These are phyloP conservation scores for Porodaedalea pini DNA, from an alignment of 1,284 basidiomycete species.

Conservation along the genomic window DNA sequence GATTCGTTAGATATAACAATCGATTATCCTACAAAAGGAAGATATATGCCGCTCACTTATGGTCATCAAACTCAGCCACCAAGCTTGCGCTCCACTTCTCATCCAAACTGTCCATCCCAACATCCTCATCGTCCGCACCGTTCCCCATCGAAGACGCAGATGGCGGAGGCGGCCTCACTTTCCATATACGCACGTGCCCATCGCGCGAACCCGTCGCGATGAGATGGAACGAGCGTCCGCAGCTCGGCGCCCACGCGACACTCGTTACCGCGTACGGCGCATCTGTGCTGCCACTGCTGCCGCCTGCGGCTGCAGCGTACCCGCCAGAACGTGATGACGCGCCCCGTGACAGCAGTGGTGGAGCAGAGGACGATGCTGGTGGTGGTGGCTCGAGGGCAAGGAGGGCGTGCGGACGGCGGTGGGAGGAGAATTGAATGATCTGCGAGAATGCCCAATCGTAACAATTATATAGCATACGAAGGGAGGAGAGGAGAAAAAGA, in stretches of 20 bases:
- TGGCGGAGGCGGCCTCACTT: slow-evolving; percentile 52
- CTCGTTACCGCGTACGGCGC: slow-evolving; percentile 65
- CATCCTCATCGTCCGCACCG: slow-evolving; percentile 32
- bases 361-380: background rate
- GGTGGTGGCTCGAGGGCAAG: slow-evolving; percentile 28
- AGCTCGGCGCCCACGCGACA: slow-evolving; percentile 88
- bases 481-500: background rate
- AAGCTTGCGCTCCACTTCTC: slow-evolving; percentile 67
- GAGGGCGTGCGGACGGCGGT: slow-evolving; percentile 30
- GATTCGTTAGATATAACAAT: slow-evolving; percentile 17
- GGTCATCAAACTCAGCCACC: slow-evolving; percentile 84
- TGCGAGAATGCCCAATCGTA: slow-evolving; percentile 21
- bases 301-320: slow-evolving; percentile 14
- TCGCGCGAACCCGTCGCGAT: slow-evolving; percentile 86
- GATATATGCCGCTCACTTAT: slow-evolving; percentile 49
- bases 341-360: slow-evolving; percentile 23
- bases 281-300: slow-evolving; percentile 19
- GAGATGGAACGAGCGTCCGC: slow-evolving; percentile 88
- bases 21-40: background rate
- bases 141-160: slow-evolving; percentile 34
- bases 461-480: slow-evolving; percentile 19
- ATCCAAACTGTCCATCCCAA: slow-evolving; percentile 42
- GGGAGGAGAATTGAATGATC: slow-evolving; percentile 42
- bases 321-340: slow-evolving; percentile 17
- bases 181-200: slow-evolving; percentile 86